Evolutionary conservation across 164 flowering plant species (phyloP).

Genomic region (Kingdonia uniflora): DNA sequence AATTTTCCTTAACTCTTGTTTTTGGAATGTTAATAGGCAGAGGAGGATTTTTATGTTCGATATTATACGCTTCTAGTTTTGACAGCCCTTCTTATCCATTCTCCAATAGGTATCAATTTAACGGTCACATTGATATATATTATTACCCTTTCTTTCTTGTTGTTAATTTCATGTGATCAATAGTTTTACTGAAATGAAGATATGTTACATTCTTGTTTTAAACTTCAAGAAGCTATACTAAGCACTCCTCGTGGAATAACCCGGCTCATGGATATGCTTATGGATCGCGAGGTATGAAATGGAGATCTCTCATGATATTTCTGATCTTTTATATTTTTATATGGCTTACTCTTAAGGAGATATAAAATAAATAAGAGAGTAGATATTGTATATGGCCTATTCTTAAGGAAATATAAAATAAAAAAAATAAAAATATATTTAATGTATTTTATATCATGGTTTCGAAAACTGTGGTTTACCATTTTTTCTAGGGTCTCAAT

Average conservation of each 20-base stretch:
- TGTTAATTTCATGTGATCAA: too few species aligned
- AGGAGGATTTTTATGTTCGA: slow-evolving; percentile 94
- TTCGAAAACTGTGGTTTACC: too few species aligned
- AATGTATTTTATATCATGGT: too few species aligned
- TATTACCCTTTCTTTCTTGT: too few species aligned
- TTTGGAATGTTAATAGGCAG: slow-evolving; percentile 40
- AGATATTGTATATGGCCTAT: too few species aligned
- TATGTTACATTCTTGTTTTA: slow-evolving; percentile 30
- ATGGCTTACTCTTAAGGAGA: background rate
- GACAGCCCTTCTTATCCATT: slow-evolving; percentile 84
- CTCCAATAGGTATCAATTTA: slow-evolving; percentile 53
- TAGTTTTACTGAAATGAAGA: background rate
- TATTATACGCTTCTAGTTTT: slow-evolving; percentile 91
- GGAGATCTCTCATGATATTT: slow-evolving; percentile 4
- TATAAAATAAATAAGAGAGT: too few species aligned
- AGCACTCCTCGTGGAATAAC: slow-evolving; percentile 93
- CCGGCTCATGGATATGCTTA: slow-evolving; percentile 96
- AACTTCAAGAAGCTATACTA: slow-evolving; percentile 95
- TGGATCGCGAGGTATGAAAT: slow-evolving; percentile 89
- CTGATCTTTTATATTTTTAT: background rate
- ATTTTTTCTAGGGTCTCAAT: too few species aligned
- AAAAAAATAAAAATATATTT: too few species aligned
- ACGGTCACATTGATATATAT: background rate
- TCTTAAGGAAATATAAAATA: too few species aligned
- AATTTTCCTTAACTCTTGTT: slow-evolving; percentile 5